Evolutionary conservation across 768 basidiomycete species (phyloP).

Genomic region (Mycena crocata): DNA sequence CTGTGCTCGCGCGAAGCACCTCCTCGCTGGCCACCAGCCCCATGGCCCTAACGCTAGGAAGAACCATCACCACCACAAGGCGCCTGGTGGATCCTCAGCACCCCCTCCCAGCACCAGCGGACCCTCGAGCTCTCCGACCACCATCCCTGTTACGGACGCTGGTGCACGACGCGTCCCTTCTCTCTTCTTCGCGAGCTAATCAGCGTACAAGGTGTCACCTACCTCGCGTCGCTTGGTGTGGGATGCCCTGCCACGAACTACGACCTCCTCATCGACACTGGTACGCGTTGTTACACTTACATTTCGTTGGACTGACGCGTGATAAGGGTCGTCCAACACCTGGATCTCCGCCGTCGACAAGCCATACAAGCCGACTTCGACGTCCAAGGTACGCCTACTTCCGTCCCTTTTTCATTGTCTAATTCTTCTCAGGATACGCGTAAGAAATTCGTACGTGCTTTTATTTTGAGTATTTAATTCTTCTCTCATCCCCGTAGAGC

Average conservation of each 20-base stretch:
- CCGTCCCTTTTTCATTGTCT: neutral
- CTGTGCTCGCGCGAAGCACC: slow-evolving; percentile 20
- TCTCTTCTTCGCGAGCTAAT: neutral
- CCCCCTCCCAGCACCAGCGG: neutral
- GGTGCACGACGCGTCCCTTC: slow-evolving; percentile 2
- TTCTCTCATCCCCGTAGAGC: slow-evolving; percentile 37
- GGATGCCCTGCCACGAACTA: slow-evolving; percentile 15
- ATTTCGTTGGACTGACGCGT: neutral
- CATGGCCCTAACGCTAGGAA: slow-evolving; percentile 14
- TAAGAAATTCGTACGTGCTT: slow-evolving; percentile 22
- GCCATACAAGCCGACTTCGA: slow-evolving; percentile 49
- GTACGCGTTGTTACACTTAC: slow-evolving; percentile 1
- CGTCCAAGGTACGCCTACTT: slow-evolving; percentile 40
- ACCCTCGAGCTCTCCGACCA: neutral
- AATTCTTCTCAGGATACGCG: slow-evolving; percentile 22
- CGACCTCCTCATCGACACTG: slow-evolving; percentile 38
- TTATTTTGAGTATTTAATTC: neutral
- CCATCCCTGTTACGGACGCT: slow-evolving; percentile 12
- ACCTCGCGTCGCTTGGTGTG: slow-evolving; percentile 11
- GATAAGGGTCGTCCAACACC: slow-evolving; percentile 58
- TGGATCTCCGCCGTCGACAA: slow-evolving; percentile 56
- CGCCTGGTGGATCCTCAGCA: neutral
- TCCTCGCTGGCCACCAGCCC: slow-evolving; percentile 27
- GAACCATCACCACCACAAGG: neutral
- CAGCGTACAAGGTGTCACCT: slow-evolving; percentile 22